Evolutionary conservation across 2,329 filamentous ascomycete species (phyloP).

Genomic region (Phialophora macrospora): DNA sequence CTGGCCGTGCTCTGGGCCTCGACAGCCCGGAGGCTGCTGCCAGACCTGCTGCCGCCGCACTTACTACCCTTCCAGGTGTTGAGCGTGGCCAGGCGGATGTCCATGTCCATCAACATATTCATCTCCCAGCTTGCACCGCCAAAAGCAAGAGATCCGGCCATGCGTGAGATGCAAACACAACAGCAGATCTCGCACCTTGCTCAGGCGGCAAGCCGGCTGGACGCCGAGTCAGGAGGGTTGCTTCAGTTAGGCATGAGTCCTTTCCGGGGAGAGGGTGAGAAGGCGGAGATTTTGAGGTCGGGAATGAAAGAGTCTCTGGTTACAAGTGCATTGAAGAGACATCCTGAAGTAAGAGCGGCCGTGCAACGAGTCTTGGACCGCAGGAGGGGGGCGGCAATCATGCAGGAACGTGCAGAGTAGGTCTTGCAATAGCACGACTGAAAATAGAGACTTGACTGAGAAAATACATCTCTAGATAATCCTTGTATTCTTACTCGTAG

Average conservation of each 20-base stretch:
- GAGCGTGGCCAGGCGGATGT: conserved; percentile 72
- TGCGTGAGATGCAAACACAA: conserved; percentile 55
- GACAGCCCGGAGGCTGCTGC: conserved; percentile 35
- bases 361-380: conserved; percentile 62
- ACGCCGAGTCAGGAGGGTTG: conserved; percentile 71
- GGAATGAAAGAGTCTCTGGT: conserved; percentile 86
- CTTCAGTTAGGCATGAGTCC: conserved; percentile 80
- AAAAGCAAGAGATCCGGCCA: conserved; percentile 42
- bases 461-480: not conserved
- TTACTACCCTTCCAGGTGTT: conserved; percentile 83
- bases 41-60: conserved; percentile 53
- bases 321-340: conserved; percentile 78
- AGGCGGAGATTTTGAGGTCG: conserved; percentile 66
- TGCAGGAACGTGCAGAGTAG: conserved; percentile 16
- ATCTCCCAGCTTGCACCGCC: conserved; percentile 77
- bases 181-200: conserved; percentile 72
- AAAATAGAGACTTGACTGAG: not conserved
- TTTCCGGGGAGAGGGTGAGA: conserved; percentile 72
- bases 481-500: not conserved
- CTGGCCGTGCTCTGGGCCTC: conserved; percentile 26
- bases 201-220: conserved; percentile 61
- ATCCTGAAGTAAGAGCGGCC: conserved; percentile 81
- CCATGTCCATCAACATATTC: conserved; percentile 80
- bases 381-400: conserved; percentile 27
- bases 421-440: conserved; percentile 5